Base-by-base conservation (phyloP, 768 basidiomycete genomes). In the Boletus edulis region DNA sequence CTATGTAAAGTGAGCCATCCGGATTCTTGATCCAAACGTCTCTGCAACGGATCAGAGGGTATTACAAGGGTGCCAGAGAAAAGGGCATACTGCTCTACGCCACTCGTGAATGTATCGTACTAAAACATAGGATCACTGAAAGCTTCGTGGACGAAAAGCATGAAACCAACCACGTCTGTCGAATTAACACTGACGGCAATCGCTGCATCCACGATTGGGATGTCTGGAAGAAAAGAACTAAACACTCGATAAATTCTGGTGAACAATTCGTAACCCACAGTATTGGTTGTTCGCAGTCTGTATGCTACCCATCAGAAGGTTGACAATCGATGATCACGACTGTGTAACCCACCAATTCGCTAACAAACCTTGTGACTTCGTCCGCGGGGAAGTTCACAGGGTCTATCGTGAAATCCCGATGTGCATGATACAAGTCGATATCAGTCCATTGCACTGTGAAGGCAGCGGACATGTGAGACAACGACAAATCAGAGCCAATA, bases 1-100 rank as follows among this genome's bases (percentile, higher is more conserved):
- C 89, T 15, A 89, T 69, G 67, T 86, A 89, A 60, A 85, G 79
- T 41, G 83, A 78, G 0, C 81, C 83, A 63, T 89, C 84, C 0
- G 84, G 84, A 65, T 90, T 89, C 62, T 82, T 87, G 49, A 91
- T 78, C 71, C 84, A 91, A 2, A 84, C 78, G 40, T 81, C 78
- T 45, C 85, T 86, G 59, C 27, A 22, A n/a, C 34, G 20, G 11
- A 40, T 56, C 13, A 34, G 32, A 37, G 17, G 6, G 17, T 38
- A 37, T 2, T 50, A 41, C 37, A 17, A 31, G 24, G 35, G 7
- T 32, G 15, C 18, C 9, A 5, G 34, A 27, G 24, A 22, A 34
- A 15, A 11, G 20, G 49, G 39, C 77, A 56, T 59, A 84, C 84
- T 78, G 67, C 57, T 86, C 84, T 17, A 72, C 70, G 14, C 89